Conservation (phyloP, 108 stramenopile genomes). For the Discostella stelligeroides region DNA sequence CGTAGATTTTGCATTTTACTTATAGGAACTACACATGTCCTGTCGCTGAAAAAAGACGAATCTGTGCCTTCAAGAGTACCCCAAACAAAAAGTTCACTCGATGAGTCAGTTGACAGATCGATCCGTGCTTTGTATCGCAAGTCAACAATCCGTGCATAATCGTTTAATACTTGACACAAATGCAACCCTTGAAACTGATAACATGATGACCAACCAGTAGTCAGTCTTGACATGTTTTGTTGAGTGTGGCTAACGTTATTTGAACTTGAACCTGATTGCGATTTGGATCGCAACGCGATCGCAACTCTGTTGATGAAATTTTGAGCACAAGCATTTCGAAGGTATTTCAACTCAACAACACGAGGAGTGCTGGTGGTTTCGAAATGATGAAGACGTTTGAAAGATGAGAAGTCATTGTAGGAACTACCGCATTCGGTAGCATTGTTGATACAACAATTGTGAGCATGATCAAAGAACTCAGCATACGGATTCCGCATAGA, state of each 20-base stretch:
- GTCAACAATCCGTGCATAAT: constrained; percentile 12
- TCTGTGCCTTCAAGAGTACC: constrained; percentile 4
- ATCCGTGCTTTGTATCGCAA: constrained; percentile 7
- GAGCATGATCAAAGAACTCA: constrained; percentile 87
- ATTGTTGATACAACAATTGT: background rate
- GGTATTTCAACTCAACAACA: constrained; percentile 21
- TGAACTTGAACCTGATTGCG: background rate
- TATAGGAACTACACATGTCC: constrained; percentile 26
- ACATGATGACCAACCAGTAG: constrained; percentile 37
- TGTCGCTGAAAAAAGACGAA: constrained; percentile 2
- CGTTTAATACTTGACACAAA: constrained; percentile 24
- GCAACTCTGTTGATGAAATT: constrained; percentile 34
- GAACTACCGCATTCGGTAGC: constrained; percentile 37
- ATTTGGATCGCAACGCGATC: background rate
- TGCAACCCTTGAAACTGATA: constrained; percentile 27
- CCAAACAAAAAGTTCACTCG: constrained; percentile 22
- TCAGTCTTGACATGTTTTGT: constrained; percentile 5
- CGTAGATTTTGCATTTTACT: constrained; percentile 3
- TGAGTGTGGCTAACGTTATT: background rate
- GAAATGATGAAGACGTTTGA: constrained; percentile 10
- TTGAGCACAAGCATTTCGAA: constrained; percentile 41
- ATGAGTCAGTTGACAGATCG: constrained; percentile 20
- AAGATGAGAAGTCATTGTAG: constrained; percentile 11
- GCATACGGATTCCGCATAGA: constrained; percentile 69
- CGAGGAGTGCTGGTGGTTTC: constrained; percentile 16